Percentiles rank a stretch among this genome's conserved stretches.
Evolutionary conservation across 2,329 filamentous ascomycete species (phyloP).

Genomic region (Alternaria solani): DNA sequence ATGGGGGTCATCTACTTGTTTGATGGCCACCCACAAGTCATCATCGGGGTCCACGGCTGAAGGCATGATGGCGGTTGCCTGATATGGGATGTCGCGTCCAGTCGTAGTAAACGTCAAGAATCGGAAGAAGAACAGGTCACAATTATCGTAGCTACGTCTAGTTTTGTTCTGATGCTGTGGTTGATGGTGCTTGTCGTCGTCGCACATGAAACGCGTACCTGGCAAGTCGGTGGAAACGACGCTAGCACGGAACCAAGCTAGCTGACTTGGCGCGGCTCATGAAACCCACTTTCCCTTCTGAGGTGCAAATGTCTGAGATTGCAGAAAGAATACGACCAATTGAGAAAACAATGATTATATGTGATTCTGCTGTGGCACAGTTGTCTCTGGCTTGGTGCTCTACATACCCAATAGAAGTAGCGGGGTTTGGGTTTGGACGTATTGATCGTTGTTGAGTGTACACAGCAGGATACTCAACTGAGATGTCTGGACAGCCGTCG

Average conservation of each 20-base stretch:
- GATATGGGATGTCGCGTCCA: not conserved
- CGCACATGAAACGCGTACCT: slow-evolving; percentile 30
- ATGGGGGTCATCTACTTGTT: slow-evolving; percentile 53
- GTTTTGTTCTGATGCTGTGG: slow-evolving; percentile 15
- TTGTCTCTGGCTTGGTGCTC: not conserved
- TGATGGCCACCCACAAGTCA: slow-evolving; percentile 58
- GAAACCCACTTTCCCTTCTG: slow-evolving; percentile 28
- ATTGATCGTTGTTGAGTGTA: not conserved
- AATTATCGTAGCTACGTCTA: not conserved
- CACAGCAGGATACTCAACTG: not conserved
- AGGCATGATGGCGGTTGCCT: slow-evolving; percentile 38
- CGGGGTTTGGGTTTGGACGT: not conserved
- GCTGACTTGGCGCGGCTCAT: slow-evolving; percentile 4
- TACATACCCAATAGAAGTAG: not conserved
- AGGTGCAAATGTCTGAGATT: slow-evolving; percentile 2
- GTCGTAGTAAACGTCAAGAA: not conserved
- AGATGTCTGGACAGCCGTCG: not conserved
- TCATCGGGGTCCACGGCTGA: slow-evolving; percentile 55
- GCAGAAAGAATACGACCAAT: not conserved
- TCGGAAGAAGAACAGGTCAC: not conserved
- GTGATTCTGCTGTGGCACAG: not conserved
- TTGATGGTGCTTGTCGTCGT: slow-evolving; percentile 12
- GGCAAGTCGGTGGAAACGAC: slow-evolving; percentile 15
- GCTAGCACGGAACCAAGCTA: slow-evolving; percentile 8
- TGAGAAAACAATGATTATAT: too few relatives aligned